Base-by-base conservation (phyloP, 768 basidiomycete species). In the Agrocybe praecox region DNA sequence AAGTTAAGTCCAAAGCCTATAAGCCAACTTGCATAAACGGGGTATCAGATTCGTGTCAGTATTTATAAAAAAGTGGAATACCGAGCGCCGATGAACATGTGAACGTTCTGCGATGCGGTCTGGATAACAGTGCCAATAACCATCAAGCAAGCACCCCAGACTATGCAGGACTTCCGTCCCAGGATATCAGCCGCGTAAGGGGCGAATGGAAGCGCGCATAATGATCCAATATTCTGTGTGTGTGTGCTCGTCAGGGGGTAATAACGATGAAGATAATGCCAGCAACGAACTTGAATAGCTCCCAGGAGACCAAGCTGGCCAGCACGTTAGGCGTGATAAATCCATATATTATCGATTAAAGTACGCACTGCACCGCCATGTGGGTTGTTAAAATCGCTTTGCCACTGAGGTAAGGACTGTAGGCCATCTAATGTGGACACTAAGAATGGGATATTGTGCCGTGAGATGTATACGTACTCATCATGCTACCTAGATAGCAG, bases 71-170 rank as follows among this genome's bases (percentile, higher is more conserved):
- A 44, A 4, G n/a, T 44, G 10, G 36, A 17, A 24, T 47, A 63
- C 63, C 84, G 80, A 47, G 84, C 80, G 21, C 80, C 81, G 56
- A 84, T 81, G 71, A 86, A 85, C 80, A 84, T 82, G 57, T 71
- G 72, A 24, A 84, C 72, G 40, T 75, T 80, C 56, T 79, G 75
- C 14, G 82, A 72, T 9, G 81, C 80, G 6, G 81, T 76, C 61
- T 86, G 85, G 34, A 85, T 11, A 23, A 77, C 76, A 15, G 76
- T 78, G 22, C 75, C 85, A 23, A 75, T 66, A 19, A 79, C 69
- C 80, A 84, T 84, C 60, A 83, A 69, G 45, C 66, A 53, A 2
- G 84, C 79, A 21, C 84, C 84, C 22, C 81, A 60, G 63, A 79
- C 74, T 26, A 86, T 74, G n/a, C 78, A 73, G 0, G 65, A 67